Base-by-base conservation (phyloP, 164 flowering plant species). In the Brasenia schreberi region DNA sequence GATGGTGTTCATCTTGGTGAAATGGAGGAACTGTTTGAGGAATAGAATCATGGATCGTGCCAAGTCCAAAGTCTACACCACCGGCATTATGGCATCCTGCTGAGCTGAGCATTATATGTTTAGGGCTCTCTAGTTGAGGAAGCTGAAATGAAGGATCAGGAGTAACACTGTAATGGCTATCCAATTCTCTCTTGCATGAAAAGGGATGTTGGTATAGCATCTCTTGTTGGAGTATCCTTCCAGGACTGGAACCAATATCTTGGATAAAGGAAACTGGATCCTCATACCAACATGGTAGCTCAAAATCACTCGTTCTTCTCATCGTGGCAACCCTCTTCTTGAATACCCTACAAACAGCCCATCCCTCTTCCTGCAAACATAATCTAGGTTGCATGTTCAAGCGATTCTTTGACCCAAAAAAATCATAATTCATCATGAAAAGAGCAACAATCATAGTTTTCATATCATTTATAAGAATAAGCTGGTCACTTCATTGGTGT, bases 311-410 rank as follows among this genome's bases (percentile, higher is more conserved):
- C 45, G 76, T 19, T 74, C 76, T 85, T 61, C 84, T 49, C 14
- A 82, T 65, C 7, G 88, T 66, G 18, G 95, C 56, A 76, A 89
- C 65, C 65, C 85, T 62, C 79, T 92, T 92, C 89, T 83, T 92
- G 88, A 92, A 92, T 43, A 87, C 98, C 81, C 91, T 83, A 64
- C 98, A 92, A 6, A 92, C 92, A 18, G 80, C 98, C 98, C 98
- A 92, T 65, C 98, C 98, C 77, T 92, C 98, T 77, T 92, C 98
- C 87, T 83, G 76, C 39, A 61, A 14, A 16, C 33, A 62, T 43
- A 66, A 33, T 4, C 39, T 33, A 33, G 39, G 59, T 65, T 49
- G 45, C 67, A 42, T 19, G 39, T 33, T 33, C 39, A 33, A 33
- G 39, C 3, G 39, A 33, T 33, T 33, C 39, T 3, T 33, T 58